Evolutionary conservation across 805 yeast genomes (phyloP), one percentile per base, ranked within the genome.

Genomic region (Sugiyamaella marilandica): DNA sequence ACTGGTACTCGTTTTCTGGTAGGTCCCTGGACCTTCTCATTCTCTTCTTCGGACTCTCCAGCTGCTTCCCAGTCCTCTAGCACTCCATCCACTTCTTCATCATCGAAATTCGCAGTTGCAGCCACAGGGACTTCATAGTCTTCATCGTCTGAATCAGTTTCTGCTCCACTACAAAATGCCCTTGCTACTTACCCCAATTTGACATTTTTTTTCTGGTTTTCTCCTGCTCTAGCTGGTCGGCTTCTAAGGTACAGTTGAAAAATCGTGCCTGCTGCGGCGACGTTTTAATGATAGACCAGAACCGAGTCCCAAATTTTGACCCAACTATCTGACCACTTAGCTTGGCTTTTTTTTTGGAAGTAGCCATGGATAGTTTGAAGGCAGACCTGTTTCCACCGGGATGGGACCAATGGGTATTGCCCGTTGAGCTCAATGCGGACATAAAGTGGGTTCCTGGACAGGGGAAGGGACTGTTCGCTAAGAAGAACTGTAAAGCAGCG

Each of bases 1-100:
- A 69, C 60, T 54, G 75, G 70, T 58, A 75, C 65, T 53, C 77
- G 79, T 43, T 76, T 79, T 63, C 73, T 73, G 54, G 74, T 72
- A 34, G 66, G 67, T 10, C 58, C 68, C 26, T 69, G 67, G 43
- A 67, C 69, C 70, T 73, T 71, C 55, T 71, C 74, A 51, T 76
- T 80, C 49, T 77, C 83, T 62, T 84, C 94, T 59, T 85, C 95
- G 50, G 84, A 78, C 54, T 82, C 86, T 19, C 59, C 60, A 10
- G 77, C 83, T 62, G 72, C 67, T 54, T 92, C 98, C 97, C 97
- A 92, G 10, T 95, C 86, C 48, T 80, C 97, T n/a, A 87, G 84
- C 47, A 86, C 94, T 56, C 86, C 95, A 47, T 82, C 85, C 47
- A 79, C 78, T 49, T 80, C 82, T 35, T 63, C 95, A 61, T 86